Percentiles rank a stretch among this genome's conserved stretches.
phyloP scores from a whole-genome alignment of 2,329 filamentous ascomycete genomes.

The Ophiostoma tasmaniense region DNA sequence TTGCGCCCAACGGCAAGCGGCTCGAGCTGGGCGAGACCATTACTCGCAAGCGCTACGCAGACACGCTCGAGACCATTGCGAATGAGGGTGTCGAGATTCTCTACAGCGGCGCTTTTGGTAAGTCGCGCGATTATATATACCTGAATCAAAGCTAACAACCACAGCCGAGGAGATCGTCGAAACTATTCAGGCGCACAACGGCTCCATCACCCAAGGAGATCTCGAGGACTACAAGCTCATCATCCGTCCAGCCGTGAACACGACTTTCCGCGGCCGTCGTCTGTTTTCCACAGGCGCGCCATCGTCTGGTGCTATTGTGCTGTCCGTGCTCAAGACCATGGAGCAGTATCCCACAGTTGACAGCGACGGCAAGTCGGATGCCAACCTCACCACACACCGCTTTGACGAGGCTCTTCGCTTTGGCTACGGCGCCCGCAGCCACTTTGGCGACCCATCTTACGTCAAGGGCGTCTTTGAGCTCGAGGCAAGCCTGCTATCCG shows the following conservation, averaged over 20 bases:
- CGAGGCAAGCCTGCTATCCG: constrained; percentile 59
- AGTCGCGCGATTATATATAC: constrained; percentile 3
- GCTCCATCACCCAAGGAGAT: constrained; percentile 79
- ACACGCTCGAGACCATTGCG: constrained; percentile 68
- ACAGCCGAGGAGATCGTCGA: constrained; percentile 61
- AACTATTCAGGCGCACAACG: constrained; percentile 58
- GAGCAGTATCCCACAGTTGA: constrained; percentile 64
- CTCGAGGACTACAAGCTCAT: constrained; percentile 63
- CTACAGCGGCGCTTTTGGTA: constrained; percentile 30
- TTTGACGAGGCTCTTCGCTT: constrained; percentile 86
- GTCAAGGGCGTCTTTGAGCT: constrained; percentile 54
- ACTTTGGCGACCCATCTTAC: constrained; percentile 75
- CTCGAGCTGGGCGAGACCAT: constrained; percentile 68
- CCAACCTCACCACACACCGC: constrained; percentile 67
- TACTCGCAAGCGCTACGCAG: constrained; percentile 69
- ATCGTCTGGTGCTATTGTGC: constrained; percentile 65
- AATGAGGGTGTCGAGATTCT: constrained; percentile 46
- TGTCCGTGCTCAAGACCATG: constrained; percentile 73
- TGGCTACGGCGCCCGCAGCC: constrained; percentile 69
- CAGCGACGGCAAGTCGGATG: constrained; percentile 26
- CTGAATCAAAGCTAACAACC: constrained; percentile 26
- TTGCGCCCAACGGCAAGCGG: constrained; percentile 69
- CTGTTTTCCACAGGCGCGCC: constrained; percentile 65
- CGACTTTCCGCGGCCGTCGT: constrained; percentile 61
- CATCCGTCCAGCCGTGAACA: constrained; percentile 50